Percentiles rank a stretch among this genome's conserved stretches.
phyloP scores from a whole-genome alignment of 1,139 yeast genomes.

The Yamadazyma sp. region DNA sequence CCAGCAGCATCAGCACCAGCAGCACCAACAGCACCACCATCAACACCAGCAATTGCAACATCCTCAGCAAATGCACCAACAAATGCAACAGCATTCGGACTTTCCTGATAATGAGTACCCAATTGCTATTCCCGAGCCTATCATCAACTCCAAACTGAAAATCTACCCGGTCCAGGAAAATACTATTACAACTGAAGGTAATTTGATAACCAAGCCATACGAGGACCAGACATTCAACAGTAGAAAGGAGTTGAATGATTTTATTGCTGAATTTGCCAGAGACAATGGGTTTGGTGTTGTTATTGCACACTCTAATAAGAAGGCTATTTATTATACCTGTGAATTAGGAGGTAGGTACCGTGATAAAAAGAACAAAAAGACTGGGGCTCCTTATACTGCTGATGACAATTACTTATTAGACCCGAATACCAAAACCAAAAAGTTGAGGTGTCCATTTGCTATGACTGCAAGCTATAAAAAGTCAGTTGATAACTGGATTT shows the following conservation, averaged over 20 bases:
- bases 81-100: constrained; percentile 17
- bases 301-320: constrained; percentile 58
- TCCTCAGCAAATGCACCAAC: constrained; percentile 15
- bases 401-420: constrained; percentile 42
- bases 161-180: constrained; percentile 49
- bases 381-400: constrained; percentile 24
- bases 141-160: constrained; percentile 44
- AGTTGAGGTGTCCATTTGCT: constrained; percentile 56
- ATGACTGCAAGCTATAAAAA: constrained; percentile 59
- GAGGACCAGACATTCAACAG: constrained; percentile 54
- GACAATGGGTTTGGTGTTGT: constrained; percentile 62
- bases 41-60: constrained; percentile 10
- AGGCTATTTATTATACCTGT: constrained; percentile 62
- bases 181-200: constrained; percentile 50
- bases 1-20: constrained; percentile 17
- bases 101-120: constrained; percentile 39
- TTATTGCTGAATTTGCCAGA: constrained; percentile 56
- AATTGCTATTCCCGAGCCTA: constrained; percentile 51
- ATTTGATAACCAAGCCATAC: constrained; percentile 54
- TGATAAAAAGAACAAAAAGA: constrained; percentile 47
- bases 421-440: constrained; percentile 49
- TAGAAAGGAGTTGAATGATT: constrained; percentile 53
- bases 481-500: constrained; percentile 50
- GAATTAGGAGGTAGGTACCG: constrained; percentile 59
- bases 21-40: constrained; percentile 8